Conservation (phyloP, 768 basidiomycete genomes). For the Lactifluus hygrophoroides region DNA sequence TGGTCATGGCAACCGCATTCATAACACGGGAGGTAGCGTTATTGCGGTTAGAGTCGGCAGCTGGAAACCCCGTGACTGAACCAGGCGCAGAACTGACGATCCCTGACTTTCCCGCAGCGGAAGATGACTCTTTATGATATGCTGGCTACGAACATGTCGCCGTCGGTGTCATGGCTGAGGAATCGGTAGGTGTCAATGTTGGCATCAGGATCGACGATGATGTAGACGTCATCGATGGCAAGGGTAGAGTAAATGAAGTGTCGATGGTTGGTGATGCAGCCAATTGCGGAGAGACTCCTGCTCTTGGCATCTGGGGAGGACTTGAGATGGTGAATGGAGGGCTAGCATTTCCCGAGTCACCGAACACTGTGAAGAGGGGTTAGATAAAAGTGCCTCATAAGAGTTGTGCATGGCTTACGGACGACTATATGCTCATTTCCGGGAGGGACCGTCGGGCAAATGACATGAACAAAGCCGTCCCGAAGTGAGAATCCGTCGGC, state of each 20-base stretch:
- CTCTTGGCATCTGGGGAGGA: not conserved
- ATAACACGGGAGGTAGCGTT: not conserved
- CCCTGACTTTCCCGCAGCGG: not conserved
- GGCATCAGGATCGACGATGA: not conserved
- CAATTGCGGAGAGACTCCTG: not conserved
- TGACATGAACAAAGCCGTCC: slow-evolving; percentile 33
- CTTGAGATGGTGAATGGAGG: slow-evolving; percentile 13
- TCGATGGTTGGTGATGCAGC: not conserved
- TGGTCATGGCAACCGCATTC: not conserved
- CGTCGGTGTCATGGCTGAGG: not conserved
- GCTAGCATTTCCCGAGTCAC: slow-evolving; percentile 15
- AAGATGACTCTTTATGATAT: not conserved
- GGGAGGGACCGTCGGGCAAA: slow-evolving; percentile 31
- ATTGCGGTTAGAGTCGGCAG: not conserved
- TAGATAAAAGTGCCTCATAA: not conserved
- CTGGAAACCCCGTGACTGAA: no score
- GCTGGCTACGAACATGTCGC: not conserved
- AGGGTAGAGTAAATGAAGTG: not conserved
- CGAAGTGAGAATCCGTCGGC: slow-evolving; percentile 34
- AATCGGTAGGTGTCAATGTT: not conserved
- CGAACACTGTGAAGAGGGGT: slow-evolving; percentile 1
- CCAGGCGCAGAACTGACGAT: not conserved
- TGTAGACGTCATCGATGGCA: not conserved
- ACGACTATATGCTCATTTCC: slow-evolving; percentile 40
- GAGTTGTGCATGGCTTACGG: slow-evolving; percentile 26